phyloP scores from a whole-genome alignment of 495 filamentous ascomycete species.

The Evansstolkia leycettana region DNA sequence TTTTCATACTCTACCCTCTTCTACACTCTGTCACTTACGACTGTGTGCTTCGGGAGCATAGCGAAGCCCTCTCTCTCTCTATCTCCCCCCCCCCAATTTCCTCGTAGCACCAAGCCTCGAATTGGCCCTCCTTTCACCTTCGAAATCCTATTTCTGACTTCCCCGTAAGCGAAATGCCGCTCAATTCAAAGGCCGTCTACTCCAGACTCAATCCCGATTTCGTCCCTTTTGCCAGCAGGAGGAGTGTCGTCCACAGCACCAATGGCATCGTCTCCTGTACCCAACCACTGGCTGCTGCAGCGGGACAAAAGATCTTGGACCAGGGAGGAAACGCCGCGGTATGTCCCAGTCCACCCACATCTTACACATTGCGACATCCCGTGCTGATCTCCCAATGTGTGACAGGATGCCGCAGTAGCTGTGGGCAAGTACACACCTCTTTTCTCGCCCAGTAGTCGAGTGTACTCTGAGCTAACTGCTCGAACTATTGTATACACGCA shows the following conservation, averaged over 20 bases:
- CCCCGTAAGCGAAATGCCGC: constrained; percentile 36
- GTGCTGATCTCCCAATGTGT: too few species aligned
- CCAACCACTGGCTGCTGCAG: constrained; percentile 82
- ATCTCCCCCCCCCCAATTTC: too few species aligned
- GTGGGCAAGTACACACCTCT: constrained; percentile 40
- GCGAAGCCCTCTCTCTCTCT: too few species aligned
- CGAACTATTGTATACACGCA: constrained; percentile 5
- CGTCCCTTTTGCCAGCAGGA: constrained; percentile 64
- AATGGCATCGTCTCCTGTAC: constrained; percentile 88
- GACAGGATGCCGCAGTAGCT: constrained; percentile 85
- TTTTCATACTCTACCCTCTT: too few species aligned
- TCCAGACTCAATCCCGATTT: constrained; percentile 46
- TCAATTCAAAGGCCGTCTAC: constrained; percentile 49
- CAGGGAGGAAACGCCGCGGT: constrained; percentile 90
- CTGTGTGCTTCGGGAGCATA: not conserved
- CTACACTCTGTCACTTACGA: not conserved
- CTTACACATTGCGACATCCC: too few species aligned
- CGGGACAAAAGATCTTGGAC: constrained; percentile 70
- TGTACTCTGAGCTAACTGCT: not conserved
- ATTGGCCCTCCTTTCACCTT: not conserved
- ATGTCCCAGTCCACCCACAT: constrained; percentile 18
- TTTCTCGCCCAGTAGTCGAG: too few species aligned
- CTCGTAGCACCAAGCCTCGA: too few species aligned
- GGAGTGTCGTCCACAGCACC: constrained; percentile 86
- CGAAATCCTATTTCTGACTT: not conserved